A percentile compares a stretch with the other conserved stretches of the same genome.
These are phyloP conservation scores for Amaranthus palmeri DNA, from an alignment of 148 eudicot species.

Conservation along the genomic window DNA sequence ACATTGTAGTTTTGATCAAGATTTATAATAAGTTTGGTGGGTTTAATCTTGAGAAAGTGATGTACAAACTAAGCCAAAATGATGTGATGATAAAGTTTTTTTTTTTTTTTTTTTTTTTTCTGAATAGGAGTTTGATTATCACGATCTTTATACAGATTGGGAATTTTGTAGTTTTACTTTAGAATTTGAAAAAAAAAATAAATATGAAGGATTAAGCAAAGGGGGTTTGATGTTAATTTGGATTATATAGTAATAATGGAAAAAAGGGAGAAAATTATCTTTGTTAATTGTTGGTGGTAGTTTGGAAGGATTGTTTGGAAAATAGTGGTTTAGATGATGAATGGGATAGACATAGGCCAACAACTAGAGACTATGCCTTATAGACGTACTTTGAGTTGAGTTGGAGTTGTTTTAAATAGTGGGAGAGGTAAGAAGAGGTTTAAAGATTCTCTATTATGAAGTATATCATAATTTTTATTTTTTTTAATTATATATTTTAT, in stretches of 20 bases:
- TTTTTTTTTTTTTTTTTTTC: not conserved
- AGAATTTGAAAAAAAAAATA: not conserved
- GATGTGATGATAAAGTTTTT: not conserved
- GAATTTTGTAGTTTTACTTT: not conserved
- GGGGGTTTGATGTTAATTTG: constrained; percentile 19
- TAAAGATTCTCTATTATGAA: not conserved
- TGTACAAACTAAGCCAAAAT: constrained; percentile 23
- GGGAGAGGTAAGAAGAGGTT: not conserved
- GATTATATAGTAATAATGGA: constrained; percentile 2
- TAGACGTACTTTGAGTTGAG: constrained; percentile 9
- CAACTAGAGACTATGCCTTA: constrained; percentile 33
- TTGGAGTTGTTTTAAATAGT: constrained; percentile 10
- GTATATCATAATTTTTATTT: no score
- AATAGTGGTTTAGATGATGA: constrained; percentile 37
- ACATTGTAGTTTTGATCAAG: not conserved
- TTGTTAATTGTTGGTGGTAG: constrained; percentile 31
- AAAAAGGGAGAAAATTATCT: not conserved
- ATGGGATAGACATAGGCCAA: constrained; percentile 46
- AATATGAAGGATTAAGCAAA: constrained; percentile 16
- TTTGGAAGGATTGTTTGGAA: constrained; percentile 44
- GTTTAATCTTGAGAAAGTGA: not conserved
- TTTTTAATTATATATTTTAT: no score
- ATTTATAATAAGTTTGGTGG: constrained; percentile 13
- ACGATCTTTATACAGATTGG: no score
- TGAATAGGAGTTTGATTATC: no score